Evolutionary conservation across 1,284 basidiomycete species (phyloP).

Genomic region (Coniferiporia sulphurascens): DNA sequence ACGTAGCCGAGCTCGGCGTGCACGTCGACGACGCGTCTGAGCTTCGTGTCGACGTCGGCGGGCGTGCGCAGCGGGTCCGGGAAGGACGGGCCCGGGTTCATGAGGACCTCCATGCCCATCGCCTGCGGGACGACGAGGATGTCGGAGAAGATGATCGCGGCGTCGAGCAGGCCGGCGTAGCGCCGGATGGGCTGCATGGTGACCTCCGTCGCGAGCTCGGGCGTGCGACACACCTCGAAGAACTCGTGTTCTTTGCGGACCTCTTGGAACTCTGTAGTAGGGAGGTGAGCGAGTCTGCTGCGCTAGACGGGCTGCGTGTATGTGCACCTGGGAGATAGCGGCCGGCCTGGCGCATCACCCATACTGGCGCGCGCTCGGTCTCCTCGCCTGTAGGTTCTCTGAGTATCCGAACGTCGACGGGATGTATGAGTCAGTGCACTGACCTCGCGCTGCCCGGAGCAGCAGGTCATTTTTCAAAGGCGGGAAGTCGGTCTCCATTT

Average conservation of each 20-base stretch:
- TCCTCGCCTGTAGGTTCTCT: slow-evolving; percentile 55
- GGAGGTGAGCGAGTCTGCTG: slow-evolving; percentile 13
- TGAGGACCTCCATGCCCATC: slow-evolving; percentile 90
- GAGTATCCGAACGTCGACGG: slow-evolving; percentile 1
- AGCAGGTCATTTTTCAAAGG: slow-evolving; percentile 86
- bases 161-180: slow-evolving; percentile 82
- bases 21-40: slow-evolving; percentile 64
- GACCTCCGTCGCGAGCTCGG: slow-evolving; percentile 78
- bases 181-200: slow-evolving; percentile 90
- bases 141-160: slow-evolving; percentile 94
- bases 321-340: slow-evolving; percentile 83
- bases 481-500: slow-evolving; percentile 45
- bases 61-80: slow-evolving; percentile 79
- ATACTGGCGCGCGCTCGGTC: slow-evolving; percentile 91
- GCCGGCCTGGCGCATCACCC: slow-evolving; percentile 99
- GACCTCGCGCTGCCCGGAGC: slow-evolving; percentile 82
- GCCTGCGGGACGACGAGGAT: slow-evolving; percentile 96
- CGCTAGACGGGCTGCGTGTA: not conserved
- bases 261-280: slow-evolving; percentile 72
- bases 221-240: slow-evolving; percentile 90
- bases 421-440: slow-evolving; percentile 16
- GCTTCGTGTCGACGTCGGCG: slow-evolving; percentile 54
- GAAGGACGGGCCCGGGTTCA: slow-evolving; percentile 89
- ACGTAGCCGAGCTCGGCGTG: slow-evolving; percentile 85
- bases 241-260: slow-evolving; percentile 83